Conservation (phyloP, 805 yeast genomes). For the Kluyveromyces wickerhamii region DNA sequence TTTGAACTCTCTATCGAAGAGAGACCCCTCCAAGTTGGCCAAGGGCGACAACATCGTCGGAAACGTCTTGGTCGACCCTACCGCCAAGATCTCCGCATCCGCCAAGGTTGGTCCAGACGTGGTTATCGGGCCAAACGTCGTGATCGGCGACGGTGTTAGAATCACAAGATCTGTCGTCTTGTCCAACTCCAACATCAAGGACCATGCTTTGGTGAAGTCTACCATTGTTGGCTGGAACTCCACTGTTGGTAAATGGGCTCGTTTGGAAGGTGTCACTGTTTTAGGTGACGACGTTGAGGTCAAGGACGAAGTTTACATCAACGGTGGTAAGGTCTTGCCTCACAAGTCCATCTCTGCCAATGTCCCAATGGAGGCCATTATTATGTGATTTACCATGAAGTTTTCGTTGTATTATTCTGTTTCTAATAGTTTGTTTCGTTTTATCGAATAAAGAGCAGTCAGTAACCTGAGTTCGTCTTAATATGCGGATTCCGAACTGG, state of each 20-base stretch:
- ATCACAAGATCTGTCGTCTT: slow-evolving; percentile 90
- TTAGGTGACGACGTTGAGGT: slow-evolving; percentile 98
- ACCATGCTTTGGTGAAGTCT: slow-evolving; percentile 96
- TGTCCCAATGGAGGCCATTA: slow-evolving; percentile 96
- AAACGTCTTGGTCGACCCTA: slow-evolving; percentile 88
- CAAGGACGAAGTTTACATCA: slow-evolving; percentile 96
- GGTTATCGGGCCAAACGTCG: slow-evolving; percentile 92
- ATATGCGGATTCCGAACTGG: too few species aligned
- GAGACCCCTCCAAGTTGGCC: slow-evolving; percentile 61
- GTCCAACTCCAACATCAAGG: slow-evolving; percentile 85
- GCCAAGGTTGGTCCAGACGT: slow-evolving; percentile 99
- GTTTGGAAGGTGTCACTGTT: slow-evolving; percentile 95
- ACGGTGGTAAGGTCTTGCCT: slow-evolving; percentile 98
- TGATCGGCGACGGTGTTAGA: slow-evolving; percentile 97
- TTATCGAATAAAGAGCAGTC: too few species aligned
- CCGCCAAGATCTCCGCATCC: slow-evolving; percentile 85
- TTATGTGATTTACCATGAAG: slow-evolving; percentile 64
- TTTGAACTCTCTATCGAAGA: slow-evolving; percentile 79
- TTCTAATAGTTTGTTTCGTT: slow-evolving; percentile 5
- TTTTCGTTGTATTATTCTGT: not conserved
- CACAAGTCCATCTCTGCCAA: slow-evolving; percentile 94
- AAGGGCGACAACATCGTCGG: slow-evolving; percentile 71
- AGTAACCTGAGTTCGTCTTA: too few species aligned
- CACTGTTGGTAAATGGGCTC: slow-evolving; percentile 96
- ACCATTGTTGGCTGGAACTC: slow-evolving; percentile 99